Evolutionary conservation across 352 stramenopile genomes (phyloP), one percentile per base, ranked within the genome.

Genomic region (Peronospora farinosa): DNA sequence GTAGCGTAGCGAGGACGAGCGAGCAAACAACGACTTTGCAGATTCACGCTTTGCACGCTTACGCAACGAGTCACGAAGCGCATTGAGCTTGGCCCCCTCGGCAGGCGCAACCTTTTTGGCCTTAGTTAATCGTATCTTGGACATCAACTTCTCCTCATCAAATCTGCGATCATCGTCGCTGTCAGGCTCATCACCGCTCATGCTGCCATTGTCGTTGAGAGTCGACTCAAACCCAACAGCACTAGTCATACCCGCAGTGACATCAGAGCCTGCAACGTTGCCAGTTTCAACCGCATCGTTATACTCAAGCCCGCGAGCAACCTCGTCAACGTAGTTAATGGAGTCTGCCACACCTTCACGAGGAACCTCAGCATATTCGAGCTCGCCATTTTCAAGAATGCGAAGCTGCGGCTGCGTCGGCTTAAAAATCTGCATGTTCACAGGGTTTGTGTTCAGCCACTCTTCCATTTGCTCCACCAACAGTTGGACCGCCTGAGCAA

Each of bases 311-410:
- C 78, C 78, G 39, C 78, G 69, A 31, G 74, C 73, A 38, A 88
- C 53, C 46, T 87, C 73, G 15, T 80, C 67, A 4, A 88, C 78
- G 55, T 88, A 88, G 59, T 77, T 65, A 23, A 81, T 74, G 9
- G 79, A 76, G 40, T 81, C 65, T 0, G 55, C 8, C 3, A 83
- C 74, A 5, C 72, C 73, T 15, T 66, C 51, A 43, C 77, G 75
- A 49, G 58, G 72, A 13, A 74, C 65, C 51, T 88, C 77, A 21
- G 45, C 33, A 59, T 87, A 87, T 35, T 84, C 56, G 1, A 86
- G 45, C 47, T 70, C 57, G 28, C 77, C 79, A 16, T 63, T 69
- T 30, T 72, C 66, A 11, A 78, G 55, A 53, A 90, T 67, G n/a
- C 45, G 31, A 36, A 87, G 60, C 16, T 82, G 65, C 8, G 79